Percentiles rank a stretch among this genome's conserved stretches.
Evolutionary conservation across 2,329 filamentous ascomycete genomes (phyloP).

Genomic region (Ophiocordyceps robertsii): DNA sequence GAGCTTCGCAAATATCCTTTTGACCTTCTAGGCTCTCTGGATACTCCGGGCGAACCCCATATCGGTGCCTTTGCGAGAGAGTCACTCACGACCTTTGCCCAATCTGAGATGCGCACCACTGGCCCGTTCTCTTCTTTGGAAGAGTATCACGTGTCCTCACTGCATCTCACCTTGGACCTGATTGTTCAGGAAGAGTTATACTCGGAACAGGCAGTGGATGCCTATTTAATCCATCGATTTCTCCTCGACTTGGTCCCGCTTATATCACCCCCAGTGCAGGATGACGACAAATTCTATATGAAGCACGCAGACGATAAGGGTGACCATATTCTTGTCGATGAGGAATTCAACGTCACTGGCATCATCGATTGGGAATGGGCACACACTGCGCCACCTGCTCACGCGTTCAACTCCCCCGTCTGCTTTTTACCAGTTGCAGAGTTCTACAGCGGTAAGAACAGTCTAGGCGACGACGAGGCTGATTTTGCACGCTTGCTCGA

Average conservation of each 20-base stretch:
- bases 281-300: constrained; percentile 24
- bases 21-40: constrained; percentile 20
- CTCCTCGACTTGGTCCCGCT: constrained; percentile 22
- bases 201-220: constrained; percentile 16
- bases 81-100: constrained; percentile 19
- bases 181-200: constrained; percentile 23
- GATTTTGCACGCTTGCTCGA: constrained; percentile 17
- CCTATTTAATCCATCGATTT: constrained; percentile 27
- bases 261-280: constrained; percentile 8
- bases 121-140: constrained; percentile 20
- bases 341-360: constrained; percentile 30
- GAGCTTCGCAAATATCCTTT: constrained; percentile 24
- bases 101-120: constrained; percentile 12
- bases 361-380: constrained; percentile 32
- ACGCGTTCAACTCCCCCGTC: constrained; percentile 28
- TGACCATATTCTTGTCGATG: constrained; percentile 32
- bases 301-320: constrained; percentile 30
- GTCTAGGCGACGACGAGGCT: constrained; percentile 22
- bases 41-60: constrained; percentile 10
- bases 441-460: constrained; percentile 23
- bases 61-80: constrained; percentile 24
- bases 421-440: constrained; percentile 23
- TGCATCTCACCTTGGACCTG: constrained; percentile 21
- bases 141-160: constrained; percentile 20
- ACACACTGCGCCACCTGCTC: constrained; percentile 17